phyloP scores from a whole-genome alignment of 2,329 filamentous ascomycete species.

The Fusarium sp. region DNA sequence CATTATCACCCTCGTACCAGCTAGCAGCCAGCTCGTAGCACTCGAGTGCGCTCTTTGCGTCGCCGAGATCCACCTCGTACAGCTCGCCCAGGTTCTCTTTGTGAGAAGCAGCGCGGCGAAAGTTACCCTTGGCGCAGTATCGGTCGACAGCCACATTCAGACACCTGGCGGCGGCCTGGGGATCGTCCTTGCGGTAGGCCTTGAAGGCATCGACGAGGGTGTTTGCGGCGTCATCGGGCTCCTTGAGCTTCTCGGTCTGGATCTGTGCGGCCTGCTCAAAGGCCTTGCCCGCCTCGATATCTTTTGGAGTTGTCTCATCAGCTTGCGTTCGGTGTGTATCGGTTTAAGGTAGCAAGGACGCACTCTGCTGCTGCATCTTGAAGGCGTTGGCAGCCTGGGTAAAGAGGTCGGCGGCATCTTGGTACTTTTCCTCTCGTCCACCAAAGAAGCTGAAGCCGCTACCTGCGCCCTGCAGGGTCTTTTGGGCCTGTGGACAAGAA shows the following conservation, averaged over 20 bases:
- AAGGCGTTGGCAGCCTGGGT: slow-evolving; percentile 92
- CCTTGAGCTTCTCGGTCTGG: slow-evolving; percentile 83
- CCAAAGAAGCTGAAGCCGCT: slow-evolving; percentile 92
- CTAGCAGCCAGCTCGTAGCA: slow-evolving; percentile 87
- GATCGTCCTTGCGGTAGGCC: slow-evolving; percentile 87
- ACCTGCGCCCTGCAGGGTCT: slow-evolving; percentile 77
- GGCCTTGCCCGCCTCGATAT: slow-evolving; percentile 85
- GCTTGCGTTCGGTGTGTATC: slow-evolving; percentile 2
- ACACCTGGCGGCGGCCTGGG: slow-evolving; percentile 84
- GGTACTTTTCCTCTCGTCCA: slow-evolving; percentile 87
- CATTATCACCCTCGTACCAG: slow-evolving; percentile 91
- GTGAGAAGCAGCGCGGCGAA: slow-evolving; percentile 88
- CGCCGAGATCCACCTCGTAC: slow-evolving; percentile 83
- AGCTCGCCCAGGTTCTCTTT: slow-evolving; percentile 91
- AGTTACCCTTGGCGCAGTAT: slow-evolving; percentile 91
- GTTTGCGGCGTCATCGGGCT: slow-evolving; percentile 93
- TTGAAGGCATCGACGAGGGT: slow-evolving; percentile 93
- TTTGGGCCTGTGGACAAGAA: slow-evolving; percentile 77
- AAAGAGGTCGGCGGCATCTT: slow-evolving; percentile 89
- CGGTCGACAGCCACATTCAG: slow-evolving; percentile 84
- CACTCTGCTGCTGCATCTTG: slow-evolving; percentile 86
- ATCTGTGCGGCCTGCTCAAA: slow-evolving; percentile 90
- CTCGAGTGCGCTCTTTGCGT: slow-evolving; percentile 81
- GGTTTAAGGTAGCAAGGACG: slow-evolving; percentile 40
- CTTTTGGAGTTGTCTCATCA: slow-evolving; percentile 55